Base-by-base conservation (phyloP, 805 yeast species). In the Lipomyces kockii region DNA sequence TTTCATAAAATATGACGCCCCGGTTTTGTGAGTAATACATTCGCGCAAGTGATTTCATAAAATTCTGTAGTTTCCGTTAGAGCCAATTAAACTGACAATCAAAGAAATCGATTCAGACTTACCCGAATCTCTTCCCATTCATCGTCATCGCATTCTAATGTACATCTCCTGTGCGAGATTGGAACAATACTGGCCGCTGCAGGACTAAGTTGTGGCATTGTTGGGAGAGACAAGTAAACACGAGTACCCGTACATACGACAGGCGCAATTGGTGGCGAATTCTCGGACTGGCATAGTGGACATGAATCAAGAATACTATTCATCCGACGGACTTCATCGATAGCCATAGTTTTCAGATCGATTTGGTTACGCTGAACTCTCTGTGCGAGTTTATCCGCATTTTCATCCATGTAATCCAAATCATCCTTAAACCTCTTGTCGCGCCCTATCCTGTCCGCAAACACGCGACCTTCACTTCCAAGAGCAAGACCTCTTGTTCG, bases 1-100 rank as follows among this genome's bases (percentile, higher is more conserved):
- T 79, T 71, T 84, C 87, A 71, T 83, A 84, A 66, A 84, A 84
- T 8, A 84, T 61, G 2, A 82, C 82, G 5, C 80, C 79, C 64
- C 73, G 78, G 57, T 72, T 77, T 69, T 65, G 76, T 3, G 74
- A 55, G 58, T 76, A 78, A 74, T 84, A 84, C 76, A 82, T 81
- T 55, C 72, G 69, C 0, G 82, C 76, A 14, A 84, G 71, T 7
- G 80, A 73, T 35, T 78, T 76, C 86, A 84, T 82, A 65, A 80
- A 80, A 39, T 80, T 79, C 60, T 66, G 51, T 4, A 20, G 0
- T 22, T 7, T 17, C 17, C 17, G 51, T 46, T 25, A 27, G 34
- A 34, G 32, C 7, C 29, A 53, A 27, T 49, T n/a, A 8, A n/a
- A 9, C 12, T 62, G 17, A 20, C 17, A 29, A 49, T 27, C 32